phyloP scores from a whole-genome alignment of 345 rosid species.

The Euphorbia peplus region DNA sequence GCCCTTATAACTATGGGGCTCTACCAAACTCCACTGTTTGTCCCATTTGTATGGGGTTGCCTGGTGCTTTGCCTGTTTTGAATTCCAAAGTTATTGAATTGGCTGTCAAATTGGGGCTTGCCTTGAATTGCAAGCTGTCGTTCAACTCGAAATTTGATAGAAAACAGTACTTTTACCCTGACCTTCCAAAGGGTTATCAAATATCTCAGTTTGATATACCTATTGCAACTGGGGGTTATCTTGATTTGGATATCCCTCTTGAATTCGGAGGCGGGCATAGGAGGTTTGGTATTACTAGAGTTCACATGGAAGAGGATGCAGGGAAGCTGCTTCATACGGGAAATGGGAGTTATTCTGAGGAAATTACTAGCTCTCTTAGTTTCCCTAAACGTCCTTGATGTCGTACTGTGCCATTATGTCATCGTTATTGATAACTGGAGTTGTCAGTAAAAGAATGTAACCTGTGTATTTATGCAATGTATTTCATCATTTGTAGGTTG shows the following conservation, averaged over 20 bases:
- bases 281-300: constrained; percentile 87
- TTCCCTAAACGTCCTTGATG: constrained; percentile 9
- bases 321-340: constrained; percentile 85
- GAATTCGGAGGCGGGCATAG: constrained; percentile 92
- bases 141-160: constrained; percentile 86
- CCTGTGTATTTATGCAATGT: constrained; percentile 9
- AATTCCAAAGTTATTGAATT: constrained; percentile 81
- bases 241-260: constrained; percentile 82
- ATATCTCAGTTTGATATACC: constrained; percentile 97
- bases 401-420: neutral
- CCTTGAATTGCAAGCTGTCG: constrained; percentile 78
- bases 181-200: constrained; percentile 96
- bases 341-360: constrained; percentile 76
- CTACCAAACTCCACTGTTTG: constrained; percentile 71
- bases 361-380: constrained; percentile 25
- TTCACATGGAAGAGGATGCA: constrained; percentile 99
- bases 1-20: constrained; percentile 80
- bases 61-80: constrained; percentile 88
- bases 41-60: constrained; percentile 95
- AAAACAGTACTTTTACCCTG: constrained; percentile 96
- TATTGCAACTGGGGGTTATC: constrained; percentile 63
- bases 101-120: constrained; percentile 81
- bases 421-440: neutral
- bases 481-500: constrained; percentile 52
- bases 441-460: neutral